Evolutionary conservation across 345 rosid species (phyloP), one percentile per base, ranked within the genome.

Genomic region (Lagerstroemia speciosa): DNA sequence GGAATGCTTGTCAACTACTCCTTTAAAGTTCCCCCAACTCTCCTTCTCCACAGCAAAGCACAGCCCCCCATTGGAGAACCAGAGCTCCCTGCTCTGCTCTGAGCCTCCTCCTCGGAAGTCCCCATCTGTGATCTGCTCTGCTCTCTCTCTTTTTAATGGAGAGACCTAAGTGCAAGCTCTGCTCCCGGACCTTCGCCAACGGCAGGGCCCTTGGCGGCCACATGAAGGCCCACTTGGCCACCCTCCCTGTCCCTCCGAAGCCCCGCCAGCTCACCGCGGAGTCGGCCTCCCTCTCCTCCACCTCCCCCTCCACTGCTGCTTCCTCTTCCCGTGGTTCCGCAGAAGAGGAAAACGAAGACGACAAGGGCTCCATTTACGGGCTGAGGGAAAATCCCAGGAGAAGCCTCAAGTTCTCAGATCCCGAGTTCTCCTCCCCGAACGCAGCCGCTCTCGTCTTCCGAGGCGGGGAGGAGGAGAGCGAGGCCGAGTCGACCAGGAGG

Each of bases 171-270:
- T 94, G 99, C 79, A 91, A 83, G 74, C 87, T 94, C 38, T 94
- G 99, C 71, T 78, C 83, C 9, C 85, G 89, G 71, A 80, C 71
- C 69, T 94, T 94, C 83, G 77, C 85, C 48, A 88, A 85, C 77
- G 96, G 96, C 33, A 87, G 94, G 80, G 94, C 97, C 52, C 81
- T 94, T 63, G 96, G 97, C 14, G 97, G 97, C 68, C 99, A 94
- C 81, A 94, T 94, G 96, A 86, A 88, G 83, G 88, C 96, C 75
- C 99, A 94, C 68, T 69, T 91, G 74, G 86, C 89, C 71, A 71
- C 76, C 27, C 82, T 78, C 71, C 88, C 77, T 24, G 61, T 50
- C 74, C 78, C 43, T 60, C 78, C 62, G 65, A 77, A 71, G n/a
- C n/a, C n/a, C 58, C 72, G 30, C 41, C 75, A 71, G 72, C 68